Base-by-base conservation (phyloP, 1,284 basidiomycete genomes). In the Puccinia horiana region DNA sequence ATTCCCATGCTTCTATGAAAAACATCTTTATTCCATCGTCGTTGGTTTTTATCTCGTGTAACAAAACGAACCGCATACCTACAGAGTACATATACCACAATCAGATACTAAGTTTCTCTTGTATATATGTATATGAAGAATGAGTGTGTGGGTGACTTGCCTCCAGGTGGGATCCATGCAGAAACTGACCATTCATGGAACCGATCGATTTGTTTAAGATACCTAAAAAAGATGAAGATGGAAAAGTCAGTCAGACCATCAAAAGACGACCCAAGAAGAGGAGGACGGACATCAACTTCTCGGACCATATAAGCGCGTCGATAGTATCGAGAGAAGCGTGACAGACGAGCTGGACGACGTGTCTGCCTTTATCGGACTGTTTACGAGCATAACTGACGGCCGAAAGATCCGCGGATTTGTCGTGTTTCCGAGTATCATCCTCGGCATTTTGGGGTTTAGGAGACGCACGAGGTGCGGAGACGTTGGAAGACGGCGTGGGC, bases 131-230 rank as follows among this genome's bases (percentile, higher is more conserved):
- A 44, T 49, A 32, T 11, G 42, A 44, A 14, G 26, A 26, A 35
- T 23, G 14, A 26, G 26, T 44, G 20, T 20, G n/a, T 29, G 35
- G 61, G 18, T 32, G 70, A 76, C 94, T 88, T 88, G 97, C 95
- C 96, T 84, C 93, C 93, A 2, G 94, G 92, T 0, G 95, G 96
- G 23, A 97, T 89, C 88, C 96, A 98, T 42, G 93, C 94, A 12
- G 95, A 97, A 29, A 97, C 92, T 1, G 91, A 95, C 95, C 96
- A 98, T 86, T 98, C 96, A 86, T 98, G 97, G 88, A 97, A 96
- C 88, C 92, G 93, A 89, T 98, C 95, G 81, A 97, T 91, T 29
- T 91, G 91, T 86, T 95, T 95, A 83, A 97, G 89, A 87, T 96
- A 96, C 92, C 95, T 97, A 5, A 29, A 4, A 20, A n/a, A 26